Conservation (phyloP, 78 protist genomes). For the slime mould (Dictyostelium discoideum) region dicty_2.7 NC_007089.4:3716001-3716500, state of each 20-base stretch:
- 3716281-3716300: conserved; percentile 26
- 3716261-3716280: conserved; percentile 28
- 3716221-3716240: conserved; percentile 46
- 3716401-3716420: conserved; percentile 4
- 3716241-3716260: conserved; percentile 55
- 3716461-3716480: conserved; percentile 8
- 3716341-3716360: conserved; percentile 60
- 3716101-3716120: conserved; percentile 56
- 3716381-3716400: conserved; percentile 18
- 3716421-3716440: conserved; percentile 42
- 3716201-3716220: conserved; percentile 49
- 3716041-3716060: conserved; percentile 84
- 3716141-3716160: conserved; percentile 10
- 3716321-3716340: conserved; percentile 60
- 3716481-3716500: conserved; percentile 68
- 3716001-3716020: background rate
- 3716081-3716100: conserved; percentile 70
- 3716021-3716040: background rate
- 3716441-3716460: conserved; percentile 49
- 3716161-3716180: conserved; percentile 54
- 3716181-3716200: conserved; percentile 59
- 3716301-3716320: conserved; percentile 4
- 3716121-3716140: background rate
- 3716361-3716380: conserved; percentile 22
- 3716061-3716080: conserved; percentile 42